Percentiles rank a stretch among this genome's conserved stretches.
These are phyloP conservation scores for Helicostylum pulchrum DNA, from an alignment of 192 early-diverging fungal genomes.

Conservation along the genomic window DNA sequence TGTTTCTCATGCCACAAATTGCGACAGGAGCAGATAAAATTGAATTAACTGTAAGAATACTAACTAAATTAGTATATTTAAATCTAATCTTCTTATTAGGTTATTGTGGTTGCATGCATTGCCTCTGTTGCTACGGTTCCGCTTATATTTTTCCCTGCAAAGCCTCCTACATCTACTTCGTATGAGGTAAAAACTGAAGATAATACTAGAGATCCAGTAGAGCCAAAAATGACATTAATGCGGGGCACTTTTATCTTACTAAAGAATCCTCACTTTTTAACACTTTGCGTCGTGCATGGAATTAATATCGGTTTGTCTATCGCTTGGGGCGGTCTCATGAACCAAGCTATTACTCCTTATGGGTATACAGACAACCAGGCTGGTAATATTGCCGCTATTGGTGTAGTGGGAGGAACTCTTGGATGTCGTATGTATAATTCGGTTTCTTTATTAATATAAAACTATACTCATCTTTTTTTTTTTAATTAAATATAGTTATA, in stretches of 20 bases:
- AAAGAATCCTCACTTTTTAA: constrained; percentile 32
- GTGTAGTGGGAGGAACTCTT: constrained; percentile 31
- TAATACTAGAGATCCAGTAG: background rate
- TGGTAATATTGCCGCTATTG: constrained; percentile 30
- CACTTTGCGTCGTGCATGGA: constrained; percentile 29
- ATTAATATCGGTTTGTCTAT: constrained; percentile 34
- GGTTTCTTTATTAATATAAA: background rate
- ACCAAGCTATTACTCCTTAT: constrained; percentile 35
- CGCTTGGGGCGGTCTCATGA: constrained; percentile 29
- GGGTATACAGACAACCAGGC: constrained; percentile 34
- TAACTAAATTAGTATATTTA: background rate
- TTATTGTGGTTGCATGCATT: constrained; percentile 20
- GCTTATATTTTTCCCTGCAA: constrained; percentile 26
- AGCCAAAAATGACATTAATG: constrained; percentile 18
- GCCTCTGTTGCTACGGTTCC: constrained; percentile 17
- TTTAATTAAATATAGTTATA: constrained; percentile 14
- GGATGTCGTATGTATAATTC: constrained; percentile 24
- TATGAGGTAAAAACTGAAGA: background rate
- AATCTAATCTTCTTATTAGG: background rate
- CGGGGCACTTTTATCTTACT: constrained; percentile 18
- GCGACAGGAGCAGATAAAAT: constrained; percentile 20
- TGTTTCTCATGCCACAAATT: constrained; percentile 29
- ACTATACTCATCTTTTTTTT: background rate
- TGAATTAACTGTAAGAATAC: constrained; percentile 20
- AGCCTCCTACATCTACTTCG: constrained; percentile 25